Conservation (phyloP, 495 filamentous ascomycete genomes). For the Xylaria longipes region DNA sequence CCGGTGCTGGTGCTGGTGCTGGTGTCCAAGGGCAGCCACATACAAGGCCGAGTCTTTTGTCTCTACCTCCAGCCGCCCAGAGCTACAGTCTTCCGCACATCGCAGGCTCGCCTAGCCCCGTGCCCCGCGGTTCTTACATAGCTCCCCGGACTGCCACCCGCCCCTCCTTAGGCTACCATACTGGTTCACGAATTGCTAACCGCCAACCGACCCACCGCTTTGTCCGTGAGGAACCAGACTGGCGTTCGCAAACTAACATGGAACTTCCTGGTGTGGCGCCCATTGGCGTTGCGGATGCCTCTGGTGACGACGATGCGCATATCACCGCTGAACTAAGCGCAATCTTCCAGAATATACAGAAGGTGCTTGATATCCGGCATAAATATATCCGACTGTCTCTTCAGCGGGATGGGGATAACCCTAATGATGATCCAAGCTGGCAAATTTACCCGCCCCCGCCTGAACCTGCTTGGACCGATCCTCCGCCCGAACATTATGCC, state of each 20-base stretch:
- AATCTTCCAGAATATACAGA: slow-evolving; percentile 88
- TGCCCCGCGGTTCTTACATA: slow-evolving; percentile 32
- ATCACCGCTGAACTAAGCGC: slow-evolving; percentile 80
- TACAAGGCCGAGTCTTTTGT: slow-evolving; percentile 25
- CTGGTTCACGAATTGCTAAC: slow-evolving; percentile 5
- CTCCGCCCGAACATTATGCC: slow-evolving; percentile 51
- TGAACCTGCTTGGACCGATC: slow-evolving; percentile 85
- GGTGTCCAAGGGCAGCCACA: slow-evolving; percentile 20
- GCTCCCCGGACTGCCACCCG: slow-evolving; percentile 38
- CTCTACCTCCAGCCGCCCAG: slow-evolving; percentile 31
- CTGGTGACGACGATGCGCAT: slow-evolving; percentile 66
- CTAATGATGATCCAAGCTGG: slow-evolving; percentile 84
- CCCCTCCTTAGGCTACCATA: slow-evolving; percentile 38
- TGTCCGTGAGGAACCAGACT: slow-evolving; percentile 33
- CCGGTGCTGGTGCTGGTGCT: neutral
- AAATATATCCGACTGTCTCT: slow-evolving; percentile 90
- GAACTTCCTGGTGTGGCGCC: slow-evolving; percentile 33
- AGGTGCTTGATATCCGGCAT: slow-evolving; percentile 80
- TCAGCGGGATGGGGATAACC: slow-evolving; percentile 80
- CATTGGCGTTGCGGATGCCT: slow-evolving; percentile 38
- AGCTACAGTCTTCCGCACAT: slow-evolving; percentile 41
- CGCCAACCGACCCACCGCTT: slow-evolving; percentile 23
- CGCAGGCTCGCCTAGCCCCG: slow-evolving; percentile 31
- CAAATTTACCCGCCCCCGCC: slow-evolving; percentile 89
- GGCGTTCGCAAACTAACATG: slow-evolving; percentile 26